Conservation (phyloP, 495 filamentous ascomycete genomes). For the Sabuloglossum arenarium region DNA sequence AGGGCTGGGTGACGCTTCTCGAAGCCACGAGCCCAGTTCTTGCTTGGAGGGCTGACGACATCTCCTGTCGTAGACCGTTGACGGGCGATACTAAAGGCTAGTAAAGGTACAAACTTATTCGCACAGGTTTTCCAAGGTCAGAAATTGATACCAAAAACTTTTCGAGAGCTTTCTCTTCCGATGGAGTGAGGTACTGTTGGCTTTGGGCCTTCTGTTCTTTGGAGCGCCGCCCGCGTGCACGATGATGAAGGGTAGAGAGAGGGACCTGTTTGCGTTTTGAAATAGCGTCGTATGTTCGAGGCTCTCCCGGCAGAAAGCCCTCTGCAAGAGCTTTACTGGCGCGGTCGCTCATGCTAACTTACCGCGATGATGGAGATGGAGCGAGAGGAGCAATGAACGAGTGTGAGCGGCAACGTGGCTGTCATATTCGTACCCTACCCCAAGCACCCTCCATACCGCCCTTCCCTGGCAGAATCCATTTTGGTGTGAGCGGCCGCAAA, state of each 20-base stretch:
- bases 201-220: constrained; percentile 11
- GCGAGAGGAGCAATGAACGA: background rate
- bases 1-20: constrained; percentile 13
- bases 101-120: background rate
- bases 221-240: constrained; percentile 11
- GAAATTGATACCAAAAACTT: constrained; percentile 14
- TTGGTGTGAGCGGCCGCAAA: no score
- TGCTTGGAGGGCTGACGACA: background rate
- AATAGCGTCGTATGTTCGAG: constrained; percentile 2
- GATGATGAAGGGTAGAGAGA: constrained; percentile 4
- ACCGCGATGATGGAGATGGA: background rate
- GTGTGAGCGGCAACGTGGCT: background rate
- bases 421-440: no score
- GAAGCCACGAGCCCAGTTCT: background rate
- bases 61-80: background rate
- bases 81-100: background rate
- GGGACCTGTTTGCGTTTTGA: background rate
- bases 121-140: constrained; percentile 7
- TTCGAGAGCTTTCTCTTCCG: constrained; percentile 15
- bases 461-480: no score
- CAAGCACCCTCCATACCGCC: no score
- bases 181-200: constrained; percentile 13
- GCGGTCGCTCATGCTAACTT: background rate
- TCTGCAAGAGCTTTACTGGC: constrained; percentile 1
- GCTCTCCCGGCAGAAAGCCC: background rate